Base-by-base conservation (phyloP, 2,329 filamentous ascomycete species). In the Salinomyces thailandicus region DNA sequence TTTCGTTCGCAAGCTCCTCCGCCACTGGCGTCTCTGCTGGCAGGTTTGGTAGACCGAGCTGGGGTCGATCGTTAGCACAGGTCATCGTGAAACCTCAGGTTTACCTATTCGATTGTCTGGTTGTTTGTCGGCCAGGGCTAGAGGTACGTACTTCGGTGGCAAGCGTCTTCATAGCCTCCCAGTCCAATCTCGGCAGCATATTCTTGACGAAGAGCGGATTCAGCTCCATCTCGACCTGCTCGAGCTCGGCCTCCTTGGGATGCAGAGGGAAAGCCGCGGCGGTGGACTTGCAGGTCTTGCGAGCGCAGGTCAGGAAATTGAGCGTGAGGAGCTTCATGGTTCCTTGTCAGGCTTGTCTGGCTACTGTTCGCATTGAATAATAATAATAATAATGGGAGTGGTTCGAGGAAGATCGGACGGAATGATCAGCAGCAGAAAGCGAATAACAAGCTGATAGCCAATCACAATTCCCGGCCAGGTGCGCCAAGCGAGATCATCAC, bases 261-360 rank as follows among this genome's bases (percentile, higher is more conserved):
- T 96, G 91, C 12, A 98, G 73, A 2, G 91, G 91, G 57, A 93
- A 96, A 16, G 85, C 85, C 35, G 73, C 67, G 5, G 80, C 69
- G 19, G 80, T 79, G 39, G 77, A 74, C 66, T 93, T 94, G 80
- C 91, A 98, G 38, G 82, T 72, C 71, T 95, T 96, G 58, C 93
- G 82, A 44, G 91, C 89, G 70, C 91, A 98, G 53, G 85, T 91
- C 47, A 96, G 70, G 64, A 98, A 98, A 66, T 96, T 96, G 54
- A 93, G 79, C 43, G 86, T 95, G 35, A 96, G 76, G 45, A 96
- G 70, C 63, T 96, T 96, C 91, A 98, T 98, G 24, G 28, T 42
- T 26, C 9, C 22, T n/a, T n/a, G n/a, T n/a, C n/a, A n/a, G n/a
- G n/a, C n/a, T n/a, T n/a, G n/a, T n/a, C n/a, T n/a, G n/a, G n/a